Conservation (phyloP, 495 filamentous ascomycete genomes). For the Bacidia rubella region DNA sequence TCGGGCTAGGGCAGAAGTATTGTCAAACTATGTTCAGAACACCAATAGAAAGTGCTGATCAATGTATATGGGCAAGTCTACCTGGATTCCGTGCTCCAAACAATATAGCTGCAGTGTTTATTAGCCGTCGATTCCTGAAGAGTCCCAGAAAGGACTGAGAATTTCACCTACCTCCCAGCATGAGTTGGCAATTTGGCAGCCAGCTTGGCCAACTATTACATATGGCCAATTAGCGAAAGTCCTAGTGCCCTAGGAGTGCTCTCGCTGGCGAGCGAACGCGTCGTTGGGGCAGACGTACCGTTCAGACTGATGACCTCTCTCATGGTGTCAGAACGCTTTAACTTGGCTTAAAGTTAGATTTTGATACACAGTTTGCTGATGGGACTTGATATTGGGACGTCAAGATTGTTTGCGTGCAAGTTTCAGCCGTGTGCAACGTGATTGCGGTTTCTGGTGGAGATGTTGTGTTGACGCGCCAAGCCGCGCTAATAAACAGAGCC, state of each 20-base stretch:
- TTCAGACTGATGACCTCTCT: constrained; percentile 99
- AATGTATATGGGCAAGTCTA: constrained; percentile 35
- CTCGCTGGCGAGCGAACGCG: background rate
- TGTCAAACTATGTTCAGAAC: constrained; percentile 26
- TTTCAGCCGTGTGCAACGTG: no score
- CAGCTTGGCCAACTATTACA: constrained; percentile 89
- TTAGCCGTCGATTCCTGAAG: constrained; percentile 35
- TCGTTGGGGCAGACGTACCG: constrained; percentile 48
- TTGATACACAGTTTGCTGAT: background rate
- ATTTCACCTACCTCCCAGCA: constrained; percentile 99
- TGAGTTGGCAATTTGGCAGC: constrained; percentile 99
- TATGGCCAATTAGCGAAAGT: background rate
- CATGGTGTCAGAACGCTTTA: constrained; percentile 46
- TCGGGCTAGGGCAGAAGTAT: constrained; percentile 55
- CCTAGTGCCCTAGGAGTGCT: background rate
- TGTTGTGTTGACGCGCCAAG: background rate
- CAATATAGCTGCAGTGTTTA: constrained; percentile 71
- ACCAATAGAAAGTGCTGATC: background rate
- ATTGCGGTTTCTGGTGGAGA: constrained; percentile 7
- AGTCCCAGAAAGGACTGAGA: constrained; percentile 99
- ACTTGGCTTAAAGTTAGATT: background rate
- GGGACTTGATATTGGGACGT: no score
- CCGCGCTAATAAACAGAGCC: background rate
- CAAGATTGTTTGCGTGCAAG: no score
- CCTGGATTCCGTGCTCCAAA: constrained; percentile 98